A percentile compares a stretch with the other conserved stretches of the same genome.
Evolutionary conservation across 176 grass and related monocot genomes (phyloP).

Genomic region (Aechmea fasciata): DNA sequence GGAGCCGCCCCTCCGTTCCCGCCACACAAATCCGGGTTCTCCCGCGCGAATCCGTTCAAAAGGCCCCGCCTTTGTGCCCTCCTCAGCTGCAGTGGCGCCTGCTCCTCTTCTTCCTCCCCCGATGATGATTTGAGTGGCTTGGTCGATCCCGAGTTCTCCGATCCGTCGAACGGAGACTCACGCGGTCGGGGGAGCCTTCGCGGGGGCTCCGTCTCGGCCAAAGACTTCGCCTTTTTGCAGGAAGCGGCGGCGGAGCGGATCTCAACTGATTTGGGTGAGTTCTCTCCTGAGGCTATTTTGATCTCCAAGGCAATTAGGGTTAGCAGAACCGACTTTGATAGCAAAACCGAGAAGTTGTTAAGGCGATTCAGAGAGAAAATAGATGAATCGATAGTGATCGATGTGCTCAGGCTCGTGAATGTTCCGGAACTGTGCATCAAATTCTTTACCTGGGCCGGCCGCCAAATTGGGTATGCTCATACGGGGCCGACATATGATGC

Average conservation of each 20-base stretch:
- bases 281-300: conserved; percentile 46
- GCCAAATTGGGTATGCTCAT: conserved; percentile 82
- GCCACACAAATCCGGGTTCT: background rate
- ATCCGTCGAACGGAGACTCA: conserved; percentile 1
- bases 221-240: conserved; percentile 62
- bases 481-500: conserved; percentile 50
- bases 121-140: conserved; percentile 28
- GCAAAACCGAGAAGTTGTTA: conserved; percentile 50
- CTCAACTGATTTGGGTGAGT: background rate
- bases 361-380: conserved; percentile 56
- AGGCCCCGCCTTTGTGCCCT: conserved; percentile 13
- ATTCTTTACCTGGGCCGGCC: conserved; percentile 89
- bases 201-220: conserved; percentile 37
- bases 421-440: conserved; percentile 52
- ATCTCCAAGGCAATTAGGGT: conserved; percentile 65
- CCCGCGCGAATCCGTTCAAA: conserved; percentile 8
- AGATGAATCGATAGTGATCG: conserved; percentile 48
- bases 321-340: conserved; percentile 28
- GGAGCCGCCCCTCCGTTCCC: background rate
- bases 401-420: conserved; percentile 44
- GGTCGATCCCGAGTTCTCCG: conserved; percentile 23
- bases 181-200: conserved; percentile 14
- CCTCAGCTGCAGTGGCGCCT: conserved; percentile 8
- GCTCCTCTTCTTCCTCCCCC: conserved; percentile 25
- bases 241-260: conserved; percentile 11